Evolutionary conservation across 2,329 filamentous ascomycete species (phyloP), one percentile per base, ranked within the genome.

Genomic region (Pseudopithomyces chartarum): DNA sequence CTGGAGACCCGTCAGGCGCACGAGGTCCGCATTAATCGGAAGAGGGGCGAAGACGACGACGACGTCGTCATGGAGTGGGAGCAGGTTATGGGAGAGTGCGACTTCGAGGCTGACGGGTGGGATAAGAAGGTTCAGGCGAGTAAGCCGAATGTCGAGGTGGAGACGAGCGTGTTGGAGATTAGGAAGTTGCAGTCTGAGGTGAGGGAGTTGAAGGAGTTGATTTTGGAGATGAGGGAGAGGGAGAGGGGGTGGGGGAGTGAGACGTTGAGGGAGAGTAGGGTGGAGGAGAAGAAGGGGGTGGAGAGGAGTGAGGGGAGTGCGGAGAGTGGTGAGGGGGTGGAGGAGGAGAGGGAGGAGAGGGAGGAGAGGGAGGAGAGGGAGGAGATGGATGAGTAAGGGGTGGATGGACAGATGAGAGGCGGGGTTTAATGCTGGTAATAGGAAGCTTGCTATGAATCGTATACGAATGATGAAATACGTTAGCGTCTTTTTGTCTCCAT

Each of bases 41-140:
- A 84, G 15, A 80, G 90, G 15, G 92, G 93, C 38, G 93, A 97
- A 64, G 89, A 89, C 2, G 95, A 99, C 63, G 95, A 99, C 65
- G 92, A 97, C 63, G 87, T 87, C 0, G 79, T 90, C 8, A 90
- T 98, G 70, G 94, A 97, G 73, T 99, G 95, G 95, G 95, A 99
- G 78, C 90, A 97, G 73, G 81, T 94, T 70, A 77, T 82, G 8
- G 81, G 81, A 6, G 84, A 90, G 51, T 73, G 94, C 19, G 90
- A 97, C 70, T 90, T 96, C 68, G 91, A 96, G 68, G 81, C 85
- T 0, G 90, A 94, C 59, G 91, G 90, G 0, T 99, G 95, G 95
- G 81, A 84, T 34, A 92, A 95, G 81, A 88, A 84, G 54, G 92
- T 97, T 2, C 82, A 87, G 49, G 78, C 81, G n/a, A 89, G 86